Base-by-base conservation (phyloP, 2,329 filamentous ascomycete species). In the Pezicula neosporulosa region DNA sequence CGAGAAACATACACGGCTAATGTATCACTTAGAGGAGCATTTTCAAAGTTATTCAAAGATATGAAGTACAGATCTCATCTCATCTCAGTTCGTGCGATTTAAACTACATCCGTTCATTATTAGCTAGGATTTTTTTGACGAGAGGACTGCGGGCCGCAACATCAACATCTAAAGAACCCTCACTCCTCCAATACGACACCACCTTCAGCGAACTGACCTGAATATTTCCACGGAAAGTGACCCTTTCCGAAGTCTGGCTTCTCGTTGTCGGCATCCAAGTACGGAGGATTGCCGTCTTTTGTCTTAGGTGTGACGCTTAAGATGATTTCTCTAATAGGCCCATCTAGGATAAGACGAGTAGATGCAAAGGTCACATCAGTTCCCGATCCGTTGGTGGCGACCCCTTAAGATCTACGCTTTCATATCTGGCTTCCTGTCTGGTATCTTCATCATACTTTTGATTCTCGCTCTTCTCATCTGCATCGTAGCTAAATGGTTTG, bases 401-500 rank as follows among this genome's bases (percentile, higher is more conserved):
- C 67, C 72, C 0, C 55, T 73, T 4, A 55, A 69, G 6, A 60
- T 78, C 15, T 78, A 72, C 54, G 54, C 55, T 16, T 57, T 77
- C 52, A 72, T 74, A 48, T 64, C 68, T 35, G 59, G 63, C 10
- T 60, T 71, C 38, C 71, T 78, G 52, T 63, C 71, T 15, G 54
- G 70, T n/a, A n/a, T n/a, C n/a, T n/a, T 73, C 38, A 69, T 71
- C 0, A 30, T 68, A 0, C 73, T 78, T 53, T 68, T 72, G 1
- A 37, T 77, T 2, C 33, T 77, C 1, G 74, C 77, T 2, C 57
- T 79, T 1, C 56, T 59, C 2, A 55, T 76, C 28, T 68, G 77
- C 37, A 70, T 82, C 49, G 65, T 56, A 3, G 64, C 72, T 8
- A 82, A 82, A 59, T 82, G 79, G 78, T 50, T n/a, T n/a, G n/a